These are phyloP conservation scores for Endogone sp. DNA, from an alignment of 192 early-diverging fungal species.

Conservation along the genomic window DNA sequence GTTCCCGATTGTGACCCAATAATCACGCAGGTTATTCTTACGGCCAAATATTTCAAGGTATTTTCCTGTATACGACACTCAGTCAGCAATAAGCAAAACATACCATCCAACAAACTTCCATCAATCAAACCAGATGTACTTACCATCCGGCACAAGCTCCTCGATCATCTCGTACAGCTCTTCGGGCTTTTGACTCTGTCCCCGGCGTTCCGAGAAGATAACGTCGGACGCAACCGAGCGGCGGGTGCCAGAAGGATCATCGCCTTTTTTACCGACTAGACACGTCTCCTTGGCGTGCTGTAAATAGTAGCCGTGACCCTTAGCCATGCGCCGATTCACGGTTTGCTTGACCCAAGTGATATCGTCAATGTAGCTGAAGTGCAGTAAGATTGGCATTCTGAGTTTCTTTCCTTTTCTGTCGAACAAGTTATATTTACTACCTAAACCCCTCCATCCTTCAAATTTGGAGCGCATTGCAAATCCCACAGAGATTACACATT, in stretches of 20 bases:
- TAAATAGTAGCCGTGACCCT: constrained; percentile 95
- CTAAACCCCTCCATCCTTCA: too few relatives aligned
- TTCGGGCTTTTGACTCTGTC: constrained; percentile 96
- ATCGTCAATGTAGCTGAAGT: constrained; percentile 79
- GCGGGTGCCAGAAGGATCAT: constrained; percentile 66
- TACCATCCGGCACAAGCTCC: constrained; percentile 84
- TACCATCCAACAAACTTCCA: not conserved
- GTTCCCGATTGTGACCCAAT: constrained; percentile 97
- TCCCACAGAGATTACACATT: too few relatives aligned
- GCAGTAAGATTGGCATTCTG: not conserved
- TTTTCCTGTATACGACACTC: constrained; percentile 44
- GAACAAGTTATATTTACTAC: too few relatives aligned
- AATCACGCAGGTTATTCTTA: constrained; percentile 93
- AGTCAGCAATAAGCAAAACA: not conserved
- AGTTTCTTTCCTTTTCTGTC: too few relatives aligned
- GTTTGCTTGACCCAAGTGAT: constrained; percentile 98
- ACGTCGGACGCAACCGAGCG: constrained; percentile 82
- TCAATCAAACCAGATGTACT: constrained; percentile 4
- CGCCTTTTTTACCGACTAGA: constrained; percentile 88
- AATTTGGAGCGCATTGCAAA: too few relatives aligned
- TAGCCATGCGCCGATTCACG: constrained; percentile 94
- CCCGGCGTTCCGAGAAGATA: constrained; percentile 89
- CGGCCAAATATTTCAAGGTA: constrained; percentile 96
- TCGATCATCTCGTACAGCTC: constrained; percentile 95
- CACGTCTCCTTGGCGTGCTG: constrained; percentile 98